Evolutionary conservation across 2,329 filamentous ascomycete genomes (phyloP).

Genomic region (Talaromyces sp.): DNA sequence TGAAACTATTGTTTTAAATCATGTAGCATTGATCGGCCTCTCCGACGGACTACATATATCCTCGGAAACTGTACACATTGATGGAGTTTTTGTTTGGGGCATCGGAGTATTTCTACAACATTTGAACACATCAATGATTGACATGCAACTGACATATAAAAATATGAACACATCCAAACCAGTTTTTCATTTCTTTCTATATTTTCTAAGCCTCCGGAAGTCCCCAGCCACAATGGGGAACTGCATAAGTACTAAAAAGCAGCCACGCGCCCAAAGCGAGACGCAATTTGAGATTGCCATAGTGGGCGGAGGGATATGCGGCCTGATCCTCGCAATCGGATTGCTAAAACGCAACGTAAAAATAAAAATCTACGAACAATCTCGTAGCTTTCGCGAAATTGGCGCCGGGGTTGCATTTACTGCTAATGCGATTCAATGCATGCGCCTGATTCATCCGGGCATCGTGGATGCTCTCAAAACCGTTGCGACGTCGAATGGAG

Average conservation of each 20-base stretch:
- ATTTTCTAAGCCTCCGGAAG: not conserved
- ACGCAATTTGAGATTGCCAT: slow-evolving; percentile 48
- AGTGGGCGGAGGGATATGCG: slow-evolving; percentile 56
- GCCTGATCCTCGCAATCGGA: slow-evolving; percentile 49
- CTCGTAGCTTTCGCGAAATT: slow-evolving; percentile 50
- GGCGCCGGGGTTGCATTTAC: slow-evolving; percentile 54
- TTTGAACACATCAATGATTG: too few relatives aligned
- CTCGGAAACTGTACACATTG: not conserved
- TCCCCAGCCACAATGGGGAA: not conserved
- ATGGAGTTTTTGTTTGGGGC: not conserved
- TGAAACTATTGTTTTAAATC: not conserved
- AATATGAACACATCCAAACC: not conserved
- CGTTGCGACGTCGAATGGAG: slow-evolving; percentile 26
- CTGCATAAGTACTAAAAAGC: not conserved
- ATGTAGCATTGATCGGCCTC: not conserved
- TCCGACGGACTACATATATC: not conserved
- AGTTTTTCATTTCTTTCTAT: not conserved
- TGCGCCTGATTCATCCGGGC: slow-evolving; percentile 46
- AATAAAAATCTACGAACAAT: slow-evolving; percentile 53
- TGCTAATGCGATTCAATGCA: slow-evolving; percentile 50
- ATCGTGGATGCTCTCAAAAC: slow-evolving; percentile 24
- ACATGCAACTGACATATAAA: not conserved
- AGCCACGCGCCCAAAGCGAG: not conserved
- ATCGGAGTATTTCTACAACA: not conserved
- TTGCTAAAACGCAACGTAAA: slow-evolving; percentile 41